phyloP scores from a whole-genome alignment of 2,329 filamentous ascomycete species.

The Ophiostoma quercus region DNA sequence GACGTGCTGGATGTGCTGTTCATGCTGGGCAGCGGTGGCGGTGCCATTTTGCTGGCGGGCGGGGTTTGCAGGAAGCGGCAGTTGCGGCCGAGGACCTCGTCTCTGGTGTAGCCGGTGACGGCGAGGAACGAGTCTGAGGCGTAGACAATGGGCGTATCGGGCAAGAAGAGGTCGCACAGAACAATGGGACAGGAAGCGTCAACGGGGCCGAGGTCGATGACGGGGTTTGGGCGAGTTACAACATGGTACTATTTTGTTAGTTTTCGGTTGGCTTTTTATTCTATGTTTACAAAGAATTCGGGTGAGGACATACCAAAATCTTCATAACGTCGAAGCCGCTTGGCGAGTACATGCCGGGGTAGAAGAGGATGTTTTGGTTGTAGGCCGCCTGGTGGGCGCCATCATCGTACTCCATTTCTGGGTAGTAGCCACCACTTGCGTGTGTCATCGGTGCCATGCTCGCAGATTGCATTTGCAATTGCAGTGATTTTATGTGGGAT shows the following conservation, averaged over 20 bases:
- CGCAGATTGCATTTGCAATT: not conserved
- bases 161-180: slow-evolving; percentile 68
- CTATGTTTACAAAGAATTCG: not conserved
- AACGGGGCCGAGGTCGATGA: slow-evolving; percentile 73
- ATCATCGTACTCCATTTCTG: not conserved
- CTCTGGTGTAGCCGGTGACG: slow-evolving; percentile 69
- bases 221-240: slow-evolving; percentile 63
- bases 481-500: not conserved
- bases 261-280: not conserved
- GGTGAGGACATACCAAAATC: slow-evolving; percentile 14
- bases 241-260: slow-evolving; percentile 41
- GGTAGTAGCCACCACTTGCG: not conserved
- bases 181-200: slow-evolving; percentile 81
- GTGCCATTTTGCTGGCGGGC: not conserved
- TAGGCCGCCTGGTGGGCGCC: not conserved
- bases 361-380: slow-evolving; percentile 13
- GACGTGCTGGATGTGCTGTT: not conserved
- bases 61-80: slow-evolving; percentile 77
- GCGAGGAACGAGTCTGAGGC: slow-evolving; percentile 74
- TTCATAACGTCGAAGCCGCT: slow-evolving; percentile 25
- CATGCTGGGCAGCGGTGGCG: not conserved
- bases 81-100: slow-evolving; percentile 72
- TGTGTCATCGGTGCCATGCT: not conserved
- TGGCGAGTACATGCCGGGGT: slow-evolving; percentile 19
- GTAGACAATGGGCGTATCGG: slow-evolving; percentile 77